Evolutionary conservation across 2,329 filamentous ascomycete genomes (phyloP), one percentile per base, ranked within the genome.

Genomic region (Monosporascus sp.): DNA sequence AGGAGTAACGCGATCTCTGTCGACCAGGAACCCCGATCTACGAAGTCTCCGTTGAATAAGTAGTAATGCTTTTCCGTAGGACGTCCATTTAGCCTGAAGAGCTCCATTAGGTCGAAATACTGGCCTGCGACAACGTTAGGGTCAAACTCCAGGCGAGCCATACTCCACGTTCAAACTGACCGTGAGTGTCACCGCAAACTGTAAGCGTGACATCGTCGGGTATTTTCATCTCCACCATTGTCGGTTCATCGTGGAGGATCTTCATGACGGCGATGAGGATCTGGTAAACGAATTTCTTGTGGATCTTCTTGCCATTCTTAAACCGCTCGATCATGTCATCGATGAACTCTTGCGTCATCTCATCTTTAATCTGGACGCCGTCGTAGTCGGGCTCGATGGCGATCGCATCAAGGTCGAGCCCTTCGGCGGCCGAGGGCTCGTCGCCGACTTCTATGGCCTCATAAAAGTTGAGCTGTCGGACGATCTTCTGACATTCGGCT

Each of bases 21-120:
- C 6, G 93, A 97, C 94, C 94, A 99, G 38, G 91, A 97, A 27
- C 94, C 94, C 68, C 94, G 84, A 70, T 99, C 94, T 51, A 99
- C 94, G 67, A 99, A 99, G 73, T 99, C 94, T 59, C 94, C 94
- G 70, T 99, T 99, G 80, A 99, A 99, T 14, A 99, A 81, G 69
- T 97, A 99, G 70, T 86, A 89, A 69, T 97, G 91, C 68, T 88
- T 90, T 57, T 93, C 90, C 17, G 81, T 83, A 0, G 94, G 94
- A 58, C 80, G 82, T 43, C 94, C 94, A 63, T 96, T 97, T 53
- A 94, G 81, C 58, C 89, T 81, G 84, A 99, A 99, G 57, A 99
- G 88, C 70, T 99, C 90, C 77, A 99, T 86, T 43, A 99, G 80
- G 71, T 99, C 94, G 69, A 96, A 99, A 75, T 92, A 99, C 81